Base-by-base conservation (phyloP, 73 alveolate species). In the Paramecium sonneborni region DNA sequence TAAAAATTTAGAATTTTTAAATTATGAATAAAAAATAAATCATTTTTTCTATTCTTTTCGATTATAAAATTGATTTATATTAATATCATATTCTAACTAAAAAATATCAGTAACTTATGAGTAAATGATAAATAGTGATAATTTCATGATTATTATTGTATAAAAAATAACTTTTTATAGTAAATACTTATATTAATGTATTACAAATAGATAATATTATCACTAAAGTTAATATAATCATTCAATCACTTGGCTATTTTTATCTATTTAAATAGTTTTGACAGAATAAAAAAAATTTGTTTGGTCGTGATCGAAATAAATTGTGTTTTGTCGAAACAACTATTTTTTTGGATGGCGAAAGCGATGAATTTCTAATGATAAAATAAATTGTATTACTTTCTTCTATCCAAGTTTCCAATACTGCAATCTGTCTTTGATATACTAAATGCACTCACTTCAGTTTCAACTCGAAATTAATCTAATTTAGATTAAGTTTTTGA, bases 231-330 rank as follows among this genome's bases (percentile, higher is more conserved):
- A 35, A 4, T 52, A 11, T 52, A 52, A 18, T 52, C 68, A 52
- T 52, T 52, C 68, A 11, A 18, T 52, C 10, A 52, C 34, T 52
- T 52, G 15, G 30, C 68, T n/a, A 52, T 52, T 52, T 52, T 14
- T 52, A 18, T 62, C 84, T 62, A 62, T 32, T 62, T 32, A 62
- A 62, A 32, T 62, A 62, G 44, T 62, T 62, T 32, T 62, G 24
- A 62, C 84, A 32, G 26, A 62, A 62, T 32, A 62, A 26, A 62
- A 62, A 62, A 62, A 62, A 62, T 62, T 62, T 62, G 24, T 62
- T 62, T 23, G 84, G 84, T 2, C 44, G 39, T 62, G 84, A 26
- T 62, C 84, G 84, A 62, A 62, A 62, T 32, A 62, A 62, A 62
- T 62, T 62, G 46, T 62, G 84, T 12, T 62, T 62, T 1, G 48